These are phyloP conservation scores for Eimeria praecox DNA, from an alignment of 169 alveolate genomes.

Conservation along the genomic window DNA sequence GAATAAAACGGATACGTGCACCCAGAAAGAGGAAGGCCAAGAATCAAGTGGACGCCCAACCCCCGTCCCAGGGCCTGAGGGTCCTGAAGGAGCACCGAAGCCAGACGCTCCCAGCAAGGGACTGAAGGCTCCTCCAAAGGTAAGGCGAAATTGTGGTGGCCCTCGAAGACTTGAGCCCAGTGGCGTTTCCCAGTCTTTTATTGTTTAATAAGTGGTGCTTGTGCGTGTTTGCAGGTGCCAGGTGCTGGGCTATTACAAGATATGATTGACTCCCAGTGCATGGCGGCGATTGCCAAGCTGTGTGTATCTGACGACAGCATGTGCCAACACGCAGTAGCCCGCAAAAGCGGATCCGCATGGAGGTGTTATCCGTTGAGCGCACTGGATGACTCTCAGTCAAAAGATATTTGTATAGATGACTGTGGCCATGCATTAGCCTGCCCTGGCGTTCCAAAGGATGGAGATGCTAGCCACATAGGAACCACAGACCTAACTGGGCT, in stretches of 20 bases:
- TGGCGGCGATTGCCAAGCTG: not conserved
- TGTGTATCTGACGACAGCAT: not conserved
- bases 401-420: not conserved
- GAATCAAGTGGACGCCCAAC: not conserved
- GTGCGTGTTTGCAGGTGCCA: constrained; percentile 32
- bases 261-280: constrained; percentile 3
- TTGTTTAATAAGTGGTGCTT: not conserved
- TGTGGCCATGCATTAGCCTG: not conserved
- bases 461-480: not conserved
- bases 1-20: not conserved
- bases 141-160: not conserved
- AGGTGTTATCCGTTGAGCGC: not conserved
- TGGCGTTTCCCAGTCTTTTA: not conserved
- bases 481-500: not conserved
- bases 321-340: constrained; percentile 39
- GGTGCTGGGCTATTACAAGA: constrained; percentile 7
- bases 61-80: not conserved
- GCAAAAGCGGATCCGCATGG: not conserved
- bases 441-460: not conserved
- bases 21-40: not conserved
- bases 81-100: not conserved
- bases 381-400: not conserved
- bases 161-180: not conserved
- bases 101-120: not conserved
- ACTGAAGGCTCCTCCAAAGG: not conserved